Evolutionary conservation across 371 early-diverging fungal species (phyloP).

Genomic region (Circinella minor): DNA sequence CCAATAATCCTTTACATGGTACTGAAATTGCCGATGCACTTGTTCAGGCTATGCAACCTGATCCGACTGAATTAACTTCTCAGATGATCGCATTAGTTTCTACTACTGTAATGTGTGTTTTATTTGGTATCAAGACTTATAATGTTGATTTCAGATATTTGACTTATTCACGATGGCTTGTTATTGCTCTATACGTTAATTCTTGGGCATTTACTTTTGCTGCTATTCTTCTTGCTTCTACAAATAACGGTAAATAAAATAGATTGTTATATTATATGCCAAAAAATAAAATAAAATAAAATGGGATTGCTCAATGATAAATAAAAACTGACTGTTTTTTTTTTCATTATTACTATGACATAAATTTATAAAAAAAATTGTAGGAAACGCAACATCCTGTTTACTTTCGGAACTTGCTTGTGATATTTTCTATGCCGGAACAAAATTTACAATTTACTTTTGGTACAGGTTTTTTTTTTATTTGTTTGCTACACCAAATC

Average conservation of each 20-base stretch:
- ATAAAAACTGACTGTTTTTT: too few relatives aligned
- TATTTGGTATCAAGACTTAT: conserved; percentile 51
- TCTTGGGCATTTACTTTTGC: conserved; percentile 53
- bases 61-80: conserved; percentile 32
- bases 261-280: too few relatives aligned
- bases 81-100: conserved; percentile 42
- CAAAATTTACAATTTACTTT: conserved; percentile 35
- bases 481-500: too few relatives aligned
- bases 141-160: conserved; percentile 37
- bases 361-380: too few relatives aligned
- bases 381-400: conserved; percentile 35
- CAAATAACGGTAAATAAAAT: conserved; percentile 38
- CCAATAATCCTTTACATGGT: not conserved
- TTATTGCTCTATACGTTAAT: conserved; percentile 37
- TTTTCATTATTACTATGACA: too few relatives aligned
- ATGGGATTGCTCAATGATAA: too few relatives aligned
- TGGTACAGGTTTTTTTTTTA: conserved; percentile 20
- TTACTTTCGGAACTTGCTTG: conserved; percentile 33
- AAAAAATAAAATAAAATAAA: too few relatives aligned
- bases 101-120: conserved; percentile 36
- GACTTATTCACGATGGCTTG: conserved; percentile 47
- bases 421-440: conserved; percentile 34
- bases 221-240: conserved; percentile 45
- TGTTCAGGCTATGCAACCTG: conserved; percentile 27
- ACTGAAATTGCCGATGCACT: not conserved